Evolutionary conservation across 2,329 filamentous ascomycete genomes (phyloP), one percentile per base, ranked within the genome.

Genomic region (Trichoderma sp.): DNA sequence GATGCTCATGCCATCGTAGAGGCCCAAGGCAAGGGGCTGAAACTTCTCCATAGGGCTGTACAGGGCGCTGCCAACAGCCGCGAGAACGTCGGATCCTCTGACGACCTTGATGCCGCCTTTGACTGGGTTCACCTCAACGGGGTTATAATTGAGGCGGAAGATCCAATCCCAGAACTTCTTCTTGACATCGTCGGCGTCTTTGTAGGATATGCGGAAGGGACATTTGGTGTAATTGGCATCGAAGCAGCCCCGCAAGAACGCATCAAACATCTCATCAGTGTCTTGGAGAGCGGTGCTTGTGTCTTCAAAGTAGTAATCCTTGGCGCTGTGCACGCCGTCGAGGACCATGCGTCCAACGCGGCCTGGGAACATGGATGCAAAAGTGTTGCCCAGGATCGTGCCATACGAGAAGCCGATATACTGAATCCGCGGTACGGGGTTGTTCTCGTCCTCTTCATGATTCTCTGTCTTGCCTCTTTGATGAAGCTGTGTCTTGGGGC

Each of bases 351-450:
- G 79, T 0, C 79, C 82, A 3, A 85, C 76, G 2, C 79, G 76
- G 0, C 74, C 78, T 0, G 79, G 79, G 39, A 77, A 81, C 78
- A 81, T 77, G 50, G 78, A 77, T 0, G 79, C 78, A 71, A 81
- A 80, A 8, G 77, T 77, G 65, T 79, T 80, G 4, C 79, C 79
- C 0, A 81, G 73, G 0, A 78, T 39, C 2, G 78, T 79, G 17
- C 79, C 78, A 20, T 87, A 87, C 5, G 83, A 85, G 66, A 85
- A 81, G 0, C 85, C 85, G 80, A 84, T 83, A 74, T 85, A 87
- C 74, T 83, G 82, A 17, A 86, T 72, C 9, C 75, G 53, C 0
- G 75, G 73, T 4, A 65, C 13, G 20, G 71, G 50, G 3, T 66
- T 65, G 43, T 68, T 53, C 15, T 15, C 15, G 3, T 64, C 32